Evolutionary conservation across 2,329 filamentous ascomycete species (phyloP), one percentile per base, ranked within the genome.

Genomic region (Epichloe uncinata): DNA sequence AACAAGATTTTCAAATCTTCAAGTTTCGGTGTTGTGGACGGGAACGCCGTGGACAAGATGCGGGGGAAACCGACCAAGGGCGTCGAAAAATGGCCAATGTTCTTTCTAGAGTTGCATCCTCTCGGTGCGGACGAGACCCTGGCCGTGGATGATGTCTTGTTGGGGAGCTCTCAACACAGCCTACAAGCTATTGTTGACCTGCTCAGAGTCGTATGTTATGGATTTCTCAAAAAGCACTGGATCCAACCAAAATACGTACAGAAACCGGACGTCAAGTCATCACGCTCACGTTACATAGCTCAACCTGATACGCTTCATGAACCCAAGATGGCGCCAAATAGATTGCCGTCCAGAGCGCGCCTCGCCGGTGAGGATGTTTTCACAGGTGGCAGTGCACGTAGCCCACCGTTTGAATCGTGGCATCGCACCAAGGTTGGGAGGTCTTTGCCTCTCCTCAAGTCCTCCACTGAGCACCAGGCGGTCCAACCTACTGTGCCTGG

Each of bases 21-120:
- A 0, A 79, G 73, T 52, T 98, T 97, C 66, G 87, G 88, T 0
- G 65, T 71, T 0, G 64, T 71, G 3, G 80, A 83, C 18, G 72
- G 76, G 1, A 58, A 62, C 3, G 48, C 40, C 16, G 5, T 63
- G 65, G 38, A 66, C 66, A 33, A 57, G 58, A 4, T 76, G 81
- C 51, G 56, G 77, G 20, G 55, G 38, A 79, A 72, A 58, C 65
- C 67, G 12, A 74, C 72, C 42, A 91, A 87, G 61, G 74, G 81
- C 0, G 70, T 90, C 9, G 88, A 96, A 59, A 77, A 80, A 47
- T 93, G 87, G 81, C 89, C 91, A 0, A 91, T 91, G 82, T 97
- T 95, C 59, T 85, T 82, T 57, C 67, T 97, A n/a, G 79, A 79
- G 30, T 77, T 95, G 36, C 67, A 72, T 2, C 58, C 75, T 38